phyloP scores from a whole-genome alignment of 2,329 filamentous ascomycete genomes.

The Colletotrichum sp. region DNA sequence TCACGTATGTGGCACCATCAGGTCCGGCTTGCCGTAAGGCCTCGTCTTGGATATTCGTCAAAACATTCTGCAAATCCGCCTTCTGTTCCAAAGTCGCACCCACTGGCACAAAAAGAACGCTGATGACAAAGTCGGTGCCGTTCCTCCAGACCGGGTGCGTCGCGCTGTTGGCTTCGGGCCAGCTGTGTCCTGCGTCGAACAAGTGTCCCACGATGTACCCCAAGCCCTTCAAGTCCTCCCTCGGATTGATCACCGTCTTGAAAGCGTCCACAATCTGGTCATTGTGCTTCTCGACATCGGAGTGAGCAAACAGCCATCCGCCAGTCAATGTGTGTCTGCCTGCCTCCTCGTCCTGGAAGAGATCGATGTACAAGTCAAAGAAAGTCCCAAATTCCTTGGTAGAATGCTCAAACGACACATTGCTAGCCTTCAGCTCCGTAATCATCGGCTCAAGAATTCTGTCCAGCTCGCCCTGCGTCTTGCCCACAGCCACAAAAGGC shows the following conservation, averaged over 20 bases:
- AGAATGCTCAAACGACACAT: neutral
- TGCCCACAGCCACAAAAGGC: neutral
- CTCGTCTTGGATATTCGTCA: neutral
- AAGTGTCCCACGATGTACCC: conserved; percentile 16
- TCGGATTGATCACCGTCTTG: neutral
- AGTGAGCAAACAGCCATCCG: conserved; percentile 40
- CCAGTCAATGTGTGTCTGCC: conserved; percentile 39
- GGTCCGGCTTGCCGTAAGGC: neutral
- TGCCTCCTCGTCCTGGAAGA: conserved; percentile 40
- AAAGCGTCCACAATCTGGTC: neutral
- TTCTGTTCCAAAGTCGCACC: neutral
- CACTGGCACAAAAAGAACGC: neutral
- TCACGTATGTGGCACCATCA: neutral
- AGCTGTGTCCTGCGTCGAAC: conserved; percentile 38
- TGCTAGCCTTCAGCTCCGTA: fast-evolving
- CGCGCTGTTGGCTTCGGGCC: conserved; percentile 39
- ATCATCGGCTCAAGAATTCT: neutral
- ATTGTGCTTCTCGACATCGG: conserved; percentile 39
- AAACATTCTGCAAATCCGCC: neutral
- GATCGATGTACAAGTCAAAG: conserved; percentile 39
- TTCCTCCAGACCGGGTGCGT: conserved; percentile 43
- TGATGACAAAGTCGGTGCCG: conserved; percentile 6
- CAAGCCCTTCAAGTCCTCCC: neutral
- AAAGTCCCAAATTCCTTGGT: neutral
- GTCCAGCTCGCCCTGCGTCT: neutral